Base-by-base conservation (phyloP, 768 basidiomycete species). In the Russula virescens region DNA sequence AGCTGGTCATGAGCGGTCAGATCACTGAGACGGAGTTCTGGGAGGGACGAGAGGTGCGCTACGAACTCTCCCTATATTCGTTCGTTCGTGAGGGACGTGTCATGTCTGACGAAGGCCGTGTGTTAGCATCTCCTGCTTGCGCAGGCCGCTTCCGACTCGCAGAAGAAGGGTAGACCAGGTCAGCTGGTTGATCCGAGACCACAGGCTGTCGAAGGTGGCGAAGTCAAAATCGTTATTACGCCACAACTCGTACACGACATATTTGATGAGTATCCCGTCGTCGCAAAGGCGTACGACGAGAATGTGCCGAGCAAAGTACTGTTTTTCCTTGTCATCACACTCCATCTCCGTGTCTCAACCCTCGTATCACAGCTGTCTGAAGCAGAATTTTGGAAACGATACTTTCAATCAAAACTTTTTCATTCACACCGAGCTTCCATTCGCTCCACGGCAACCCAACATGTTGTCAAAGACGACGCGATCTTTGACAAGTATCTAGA, bases 401-500 rank as follows among this genome's bases (percentile, higher is more conserved):
- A 98, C 77, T 97, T 99, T 73, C 89, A 92, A 69, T 96, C 94
- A 31, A 94, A 90, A 70, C 79, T 99, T 14, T 98, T 97, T 81
- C 91, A 98, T 71, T 87, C 89, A 2, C 93, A 98, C 73, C 87
- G 94, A 16, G 95, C 94, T 10, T 94, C 91, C 31, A 94, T 94
- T 63, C 87, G 91, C 61, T 93, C 88, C 26, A 86, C 89, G 19
- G 91, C 89, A 13, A 78, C 87, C 18, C 91, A 89, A 68, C 87
- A 90, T 69, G 86, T 91, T 9, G 88, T 92, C 58, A 89, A 91
- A 73, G 90, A 90, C 54, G 97, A 99, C 71, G 82, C 89, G 0
- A 94, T 98, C 59, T 92, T 99, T 68, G 96, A 98, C 79, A 85
- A 88, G 68, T 99, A 98, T 73, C 76, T 99, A n/a, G 94, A 95